Evolutionary conservation across 495 filamentous ascomycete genomes (phyloP), one percentile per base, ranked within the genome.

Genomic region (Hypoxylon intermedium): DNA sequence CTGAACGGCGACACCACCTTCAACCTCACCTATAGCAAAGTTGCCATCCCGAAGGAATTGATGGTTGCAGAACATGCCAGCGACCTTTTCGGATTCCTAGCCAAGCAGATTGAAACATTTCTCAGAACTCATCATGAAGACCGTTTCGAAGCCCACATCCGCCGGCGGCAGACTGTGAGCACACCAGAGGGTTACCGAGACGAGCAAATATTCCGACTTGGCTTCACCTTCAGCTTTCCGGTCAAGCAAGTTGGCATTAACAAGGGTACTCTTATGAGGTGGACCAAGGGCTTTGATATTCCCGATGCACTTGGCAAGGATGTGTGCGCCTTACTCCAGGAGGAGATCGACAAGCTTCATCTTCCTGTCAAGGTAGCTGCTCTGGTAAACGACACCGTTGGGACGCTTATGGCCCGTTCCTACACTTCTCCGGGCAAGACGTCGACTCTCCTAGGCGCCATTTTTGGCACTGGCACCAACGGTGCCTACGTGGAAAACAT

Each of bases 251-350:
- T 86, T 56, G 92, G 92, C 18, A 94, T 98, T 68, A 98, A 98
- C 79, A 90, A 88, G 70, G 94, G 94, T 36, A 90, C 85, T 33
- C 78, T 98, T 30, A 91, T 96, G 72, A 86, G 95, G 54, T 98
- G 94, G 94, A 98, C 95, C 23, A 98, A 98, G 79, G 95, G 94
- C 30, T 98, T 97, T 71, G 90, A 97, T 72, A 97, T 98, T 55
- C 82, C 84, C 15, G 95, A 98, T 71, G 88, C 93, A 0, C 74
- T 98, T 53, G 94, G 94, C 30, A 89, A 97, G 72, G 94, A 98
- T 75, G 92, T 98, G 33, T 98, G 94, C 65, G 85, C 84, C 36
- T 80, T 98, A 23, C 82, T 98, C 23, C 94, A 98, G 69, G 73
- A 77, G n/a, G 94, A 97, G 71, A 92, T 98, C 63, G 91, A 98